Conservation (phyloP, 306 rosid genomes). For the Rubus parviflorus region DNA sequence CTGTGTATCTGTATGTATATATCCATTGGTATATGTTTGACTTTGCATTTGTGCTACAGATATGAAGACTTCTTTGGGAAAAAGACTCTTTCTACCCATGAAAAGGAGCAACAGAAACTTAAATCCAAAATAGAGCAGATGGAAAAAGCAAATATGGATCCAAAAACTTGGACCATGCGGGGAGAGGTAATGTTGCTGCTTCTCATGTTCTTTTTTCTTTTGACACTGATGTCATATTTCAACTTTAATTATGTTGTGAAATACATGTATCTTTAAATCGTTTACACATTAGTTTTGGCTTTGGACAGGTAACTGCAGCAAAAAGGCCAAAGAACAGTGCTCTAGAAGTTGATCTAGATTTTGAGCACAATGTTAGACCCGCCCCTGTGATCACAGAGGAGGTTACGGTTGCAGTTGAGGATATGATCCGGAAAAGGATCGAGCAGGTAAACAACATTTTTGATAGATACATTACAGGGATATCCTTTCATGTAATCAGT, state of each 20-base stretch:
- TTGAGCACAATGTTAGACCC: constrained; percentile 87
- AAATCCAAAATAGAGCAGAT: constrained; percentile 65
- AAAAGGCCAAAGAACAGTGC: constrained; percentile 89
- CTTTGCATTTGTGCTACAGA: constrained; percentile 42
- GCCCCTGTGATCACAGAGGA: constrained; percentile 91
- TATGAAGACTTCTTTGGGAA: constrained; percentile 71
- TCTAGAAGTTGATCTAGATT: constrained; percentile 83
- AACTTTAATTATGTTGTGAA: not conserved
- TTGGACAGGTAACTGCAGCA: constrained; percentile 71
- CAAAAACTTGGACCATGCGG: constrained; percentile 83
- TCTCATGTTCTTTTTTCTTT: not conserved
- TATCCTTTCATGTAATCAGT: not conserved
- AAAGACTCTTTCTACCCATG: constrained; percentile 61
- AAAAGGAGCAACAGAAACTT: constrained; percentile 55
- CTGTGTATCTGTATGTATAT: not conserved
- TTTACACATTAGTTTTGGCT: constrained; percentile 9
- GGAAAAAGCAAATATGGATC: constrained; percentile 80
- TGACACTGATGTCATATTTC: constrained; percentile 5
- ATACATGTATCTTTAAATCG: not conserved
- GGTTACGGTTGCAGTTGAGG: constrained; percentile 77
- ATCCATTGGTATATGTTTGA: constrained; percentile 20
- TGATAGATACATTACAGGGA: not conserved
- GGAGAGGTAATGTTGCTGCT: constrained; percentile 70
- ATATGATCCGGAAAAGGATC: constrained; percentile 72
- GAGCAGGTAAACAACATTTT: constrained; percentile 52